Conservation (phyloP, 495 filamentous ascomycete species). For the Hypoxylon crocopeplum region DNA sequence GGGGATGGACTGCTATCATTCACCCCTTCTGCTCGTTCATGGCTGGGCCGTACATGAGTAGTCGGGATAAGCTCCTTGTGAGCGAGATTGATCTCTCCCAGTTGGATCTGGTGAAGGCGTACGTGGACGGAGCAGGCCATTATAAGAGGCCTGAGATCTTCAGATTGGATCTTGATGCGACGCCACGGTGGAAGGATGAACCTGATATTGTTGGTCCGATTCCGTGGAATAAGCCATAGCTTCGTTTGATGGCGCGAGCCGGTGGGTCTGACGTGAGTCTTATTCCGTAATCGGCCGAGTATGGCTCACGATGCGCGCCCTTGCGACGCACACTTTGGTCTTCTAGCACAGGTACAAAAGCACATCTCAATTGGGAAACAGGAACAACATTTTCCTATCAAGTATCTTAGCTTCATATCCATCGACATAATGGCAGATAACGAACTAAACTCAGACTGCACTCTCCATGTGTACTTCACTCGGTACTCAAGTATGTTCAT, state of each 20-base stretch:
- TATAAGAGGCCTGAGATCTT: conserved; percentile 52
- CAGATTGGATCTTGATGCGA: conserved; percentile 40
- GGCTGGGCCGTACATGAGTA: conserved; percentile 44
- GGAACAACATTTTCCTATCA: too few species aligned
- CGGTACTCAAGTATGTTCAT: conserved; percentile 37
- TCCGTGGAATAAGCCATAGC: conserved; percentile 20
- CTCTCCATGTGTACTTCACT: conserved; percentile 33
- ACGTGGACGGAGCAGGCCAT: conserved; percentile 49
- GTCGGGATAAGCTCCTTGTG: conserved; percentile 42
- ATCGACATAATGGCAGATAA: conserved; percentile 17
- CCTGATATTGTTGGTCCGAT: conserved; percentile 37
- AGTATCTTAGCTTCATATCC: neutral
- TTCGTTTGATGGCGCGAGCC: neutral
- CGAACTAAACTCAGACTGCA: conserved; percentile 2
- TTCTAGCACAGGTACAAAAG: neutral
- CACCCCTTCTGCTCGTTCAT: conserved; percentile 46
- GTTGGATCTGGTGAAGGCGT: conserved; percentile 47
- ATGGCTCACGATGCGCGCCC: neutral
- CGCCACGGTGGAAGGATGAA: conserved; percentile 46
- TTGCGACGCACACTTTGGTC: neutral
- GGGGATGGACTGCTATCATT: conserved; percentile 49
- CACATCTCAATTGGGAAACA: too few species aligned
- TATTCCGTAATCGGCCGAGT: conserved; percentile 22
- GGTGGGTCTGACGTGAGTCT: conserved; percentile 21
- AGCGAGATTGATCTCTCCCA: conserved; percentile 50